Percentiles rank a stretch among this genome's conserved stretches.
Evolutionary conservation across 1,284 basidiomycete genomes (phyloP).

Genomic region (Marasmius tenuissimus): DNA sequence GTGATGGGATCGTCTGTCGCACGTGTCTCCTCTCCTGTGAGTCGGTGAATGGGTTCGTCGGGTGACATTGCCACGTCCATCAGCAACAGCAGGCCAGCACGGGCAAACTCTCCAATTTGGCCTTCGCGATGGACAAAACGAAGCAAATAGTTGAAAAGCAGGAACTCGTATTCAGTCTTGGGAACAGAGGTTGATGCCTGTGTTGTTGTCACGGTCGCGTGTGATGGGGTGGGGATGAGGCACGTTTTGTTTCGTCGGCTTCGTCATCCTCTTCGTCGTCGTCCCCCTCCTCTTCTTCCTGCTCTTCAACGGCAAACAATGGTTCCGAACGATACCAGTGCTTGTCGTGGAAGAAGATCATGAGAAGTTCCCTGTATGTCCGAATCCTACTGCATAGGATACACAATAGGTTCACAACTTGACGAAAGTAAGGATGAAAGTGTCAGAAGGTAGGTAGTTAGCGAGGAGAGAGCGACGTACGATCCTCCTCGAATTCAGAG

Average conservation of each 20-base stretch:
- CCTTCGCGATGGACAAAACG: conserved; percentile 96
- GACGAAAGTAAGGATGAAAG: conserved; percentile 6
- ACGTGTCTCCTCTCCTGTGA: conserved; percentile 34
- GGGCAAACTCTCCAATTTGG: conserved; percentile 90
- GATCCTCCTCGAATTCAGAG: conserved; percentile 83
- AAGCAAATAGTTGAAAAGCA: conserved; percentile 93
- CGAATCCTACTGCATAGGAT: conserved; percentile 89
- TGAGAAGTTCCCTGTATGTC: conserved; percentile 85
- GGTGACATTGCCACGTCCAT: conserved; percentile 93
- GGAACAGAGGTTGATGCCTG: conserved; percentile 44
- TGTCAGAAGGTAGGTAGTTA: conserved; percentile 1
- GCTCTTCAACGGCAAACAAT: conserved; percentile 67
- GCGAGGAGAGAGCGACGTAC: conserved; percentile 47
- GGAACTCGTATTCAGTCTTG: conserved; percentile 90
- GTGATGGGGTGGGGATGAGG: conserved; percentile 61
- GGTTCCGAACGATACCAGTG: conserved; percentile 77
- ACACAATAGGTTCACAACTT: conserved; percentile 88
- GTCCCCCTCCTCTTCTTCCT: conserved; percentile 59
- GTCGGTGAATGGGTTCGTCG: conserved; percentile 46
- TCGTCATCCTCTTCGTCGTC: conserved; percentile 36
- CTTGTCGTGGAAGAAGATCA: conserved; percentile 96
- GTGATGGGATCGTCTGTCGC: conserved; percentile 62
- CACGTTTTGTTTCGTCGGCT: conserved; percentile 20
- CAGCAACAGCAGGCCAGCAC: conserved; percentile 88
- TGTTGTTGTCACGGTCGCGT: conserved; percentile 48